Evolutionary conservation across 192 early-diverging fungal species (phyloP).

Genomic region (Spinellus fusiger): DNA sequence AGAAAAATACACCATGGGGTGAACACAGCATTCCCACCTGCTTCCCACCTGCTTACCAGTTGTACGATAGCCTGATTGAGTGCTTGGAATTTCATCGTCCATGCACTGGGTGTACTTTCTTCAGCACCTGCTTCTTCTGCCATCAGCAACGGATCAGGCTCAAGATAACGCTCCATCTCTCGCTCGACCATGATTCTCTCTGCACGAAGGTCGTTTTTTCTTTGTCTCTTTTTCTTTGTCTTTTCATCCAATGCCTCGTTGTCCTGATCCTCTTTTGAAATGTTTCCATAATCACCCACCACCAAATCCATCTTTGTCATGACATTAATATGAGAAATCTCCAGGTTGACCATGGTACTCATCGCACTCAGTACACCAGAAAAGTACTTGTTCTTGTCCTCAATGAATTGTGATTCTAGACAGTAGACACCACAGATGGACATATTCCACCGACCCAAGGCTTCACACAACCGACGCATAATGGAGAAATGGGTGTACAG

Average conservation of each 20-base stretch:
- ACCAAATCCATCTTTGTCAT: constrained; percentile 97
- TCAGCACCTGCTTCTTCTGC: constrained; percentile 52
- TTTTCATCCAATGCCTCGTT: constrained; percentile 15
- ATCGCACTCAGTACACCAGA: constrained; percentile 93
- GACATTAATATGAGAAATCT: constrained; percentile 98
- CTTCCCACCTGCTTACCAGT: too few relatives aligned
- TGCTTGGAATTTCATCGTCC: constrained; percentile 56
- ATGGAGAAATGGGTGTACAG: constrained; percentile 97
- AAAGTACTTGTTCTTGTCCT: constrained; percentile 96
- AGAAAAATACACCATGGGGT: constrained; percentile 1
- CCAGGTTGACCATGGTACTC: constrained; percentile 92
- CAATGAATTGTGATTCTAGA: constrained; percentile 90
- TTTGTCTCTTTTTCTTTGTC: constrained; percentile 15
- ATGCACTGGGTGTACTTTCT: constrained; percentile 55
- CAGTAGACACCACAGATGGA: constrained; percentile 90
- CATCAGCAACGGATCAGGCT: constrained; percentile 84
- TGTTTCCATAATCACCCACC: constrained; percentile 30
- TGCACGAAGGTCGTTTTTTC: constrained; percentile 5
- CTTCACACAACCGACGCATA: constrained; percentile 76
- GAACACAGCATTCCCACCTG: too few relatives aligned
- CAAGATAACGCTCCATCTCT: constrained; percentile 78
- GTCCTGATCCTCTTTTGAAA: constrained; percentile 23
- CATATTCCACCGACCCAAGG: constrained; percentile 68
- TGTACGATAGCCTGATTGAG: constrained; percentile 87
- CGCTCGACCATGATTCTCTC: constrained; percentile 48